phyloP scores from a whole-genome alignment of 2,329 filamentous ascomycete species.

The Phyllosticta ampelicida region DNA sequence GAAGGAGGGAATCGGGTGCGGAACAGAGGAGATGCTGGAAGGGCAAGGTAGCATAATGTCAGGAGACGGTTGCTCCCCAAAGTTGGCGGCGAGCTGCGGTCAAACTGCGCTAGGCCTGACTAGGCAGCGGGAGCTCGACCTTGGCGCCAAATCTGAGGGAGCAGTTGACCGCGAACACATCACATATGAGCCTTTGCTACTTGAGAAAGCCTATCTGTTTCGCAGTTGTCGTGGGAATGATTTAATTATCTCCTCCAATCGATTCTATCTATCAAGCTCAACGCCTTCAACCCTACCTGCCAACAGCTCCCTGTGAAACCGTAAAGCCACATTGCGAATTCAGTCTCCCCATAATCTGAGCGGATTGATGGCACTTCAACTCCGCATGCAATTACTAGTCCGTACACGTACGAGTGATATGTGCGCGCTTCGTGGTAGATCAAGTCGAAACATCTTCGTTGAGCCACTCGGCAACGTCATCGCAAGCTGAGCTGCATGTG shows the following conservation, averaged over 20 bases:
- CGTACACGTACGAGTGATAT: too few species aligned
- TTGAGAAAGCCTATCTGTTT: too few species aligned
- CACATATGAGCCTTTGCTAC: not conserved
- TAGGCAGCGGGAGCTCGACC: not conserved
- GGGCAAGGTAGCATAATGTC: slow-evolving; percentile 3
- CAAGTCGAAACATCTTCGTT: not conserved
- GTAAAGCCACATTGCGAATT: too few species aligned
- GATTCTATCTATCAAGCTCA: too few species aligned
- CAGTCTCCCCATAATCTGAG: too few species aligned
- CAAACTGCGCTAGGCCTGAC: slow-evolving; percentile 1
- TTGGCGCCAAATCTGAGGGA: not conserved
- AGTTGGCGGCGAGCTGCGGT: slow-evolving; percentile 8
- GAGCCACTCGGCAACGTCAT: not conserved
- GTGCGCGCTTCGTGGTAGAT: too few species aligned
- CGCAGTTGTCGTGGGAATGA: too few species aligned
- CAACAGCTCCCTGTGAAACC: too few species aligned
- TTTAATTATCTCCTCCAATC: too few species aligned
- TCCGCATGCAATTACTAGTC: too few species aligned
- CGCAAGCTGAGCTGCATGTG: not conserved
- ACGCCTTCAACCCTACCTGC: too few species aligned
- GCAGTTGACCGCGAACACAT: not conserved
- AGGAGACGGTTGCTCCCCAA: slow-evolving; percentile 8
- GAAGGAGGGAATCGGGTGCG: slow-evolving; percentile 5
- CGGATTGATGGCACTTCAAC: too few species aligned
- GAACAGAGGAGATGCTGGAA: slow-evolving; percentile 4